Conservation (phyloP, 129 eudicot genomes). For the Chrysanthemum lavandulifolium region DNA sequence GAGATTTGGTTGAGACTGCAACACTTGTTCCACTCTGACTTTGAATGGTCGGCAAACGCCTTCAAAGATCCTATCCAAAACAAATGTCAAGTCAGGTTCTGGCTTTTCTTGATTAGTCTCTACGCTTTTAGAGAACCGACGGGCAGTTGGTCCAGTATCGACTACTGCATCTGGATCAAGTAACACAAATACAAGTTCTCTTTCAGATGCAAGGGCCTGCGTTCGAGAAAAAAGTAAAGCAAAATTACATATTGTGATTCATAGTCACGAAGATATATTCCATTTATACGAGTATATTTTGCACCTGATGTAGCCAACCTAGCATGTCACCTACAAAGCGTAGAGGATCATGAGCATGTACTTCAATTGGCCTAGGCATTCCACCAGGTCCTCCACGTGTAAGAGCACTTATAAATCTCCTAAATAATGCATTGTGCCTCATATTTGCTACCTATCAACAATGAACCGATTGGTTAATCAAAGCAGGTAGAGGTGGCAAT, state of each 20-base stretch:
- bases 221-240: conserved; percentile 1
- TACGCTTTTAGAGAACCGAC: conserved; percentile 43
- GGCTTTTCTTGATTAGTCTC: conserved; percentile 55
- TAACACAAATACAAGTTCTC: conserved; percentile 90
- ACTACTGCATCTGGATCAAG: conserved; percentile 86
- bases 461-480: conserved; percentile 9
- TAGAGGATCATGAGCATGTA: conserved; percentile 97
- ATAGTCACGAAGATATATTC: not conserved
- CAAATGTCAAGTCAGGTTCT: conserved; percentile 83
- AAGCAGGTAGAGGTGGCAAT: not conserved
- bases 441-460: conserved; percentile 78
- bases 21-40: conserved; percentile 98
- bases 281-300: conserved; percentile 6
- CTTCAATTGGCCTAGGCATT: conserved; percentile 98
- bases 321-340: conserved; percentile 99
- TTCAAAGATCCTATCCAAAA: conserved; percentile 92
- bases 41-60: conserved; percentile 95
- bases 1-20: conserved; percentile 94
- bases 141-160: conserved; percentile 79
- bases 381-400: conserved; percentile 99
- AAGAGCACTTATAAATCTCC: conserved; percentile 95
- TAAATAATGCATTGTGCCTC: conserved; percentile 94
- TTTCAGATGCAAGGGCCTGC: conserved; percentile 99
- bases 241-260: not conserved
- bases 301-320: conserved; percentile 97